Percentiles rank a stretch among this genome's conserved stretches.
These are phyloP conservation scores for Draba incana DNA, from an alignment of 345 rosid genomes.

Conservation along the genomic window DNA sequence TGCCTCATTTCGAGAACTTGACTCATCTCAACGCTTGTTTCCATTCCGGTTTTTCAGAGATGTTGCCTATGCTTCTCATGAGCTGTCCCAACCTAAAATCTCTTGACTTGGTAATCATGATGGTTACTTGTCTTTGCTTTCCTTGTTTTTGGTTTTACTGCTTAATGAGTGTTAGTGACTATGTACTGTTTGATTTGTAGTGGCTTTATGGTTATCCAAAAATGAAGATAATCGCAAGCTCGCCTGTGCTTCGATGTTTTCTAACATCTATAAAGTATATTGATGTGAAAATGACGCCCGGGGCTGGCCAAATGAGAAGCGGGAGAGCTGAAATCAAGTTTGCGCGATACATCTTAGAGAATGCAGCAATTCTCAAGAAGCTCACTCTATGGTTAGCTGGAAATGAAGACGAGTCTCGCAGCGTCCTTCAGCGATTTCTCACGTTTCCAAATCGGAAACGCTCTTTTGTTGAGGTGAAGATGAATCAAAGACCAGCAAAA, in stretches of 20 bases:
- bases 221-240: not conserved
- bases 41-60: not conserved
- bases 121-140: not conserved
- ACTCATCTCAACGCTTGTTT: constrained; percentile 4
- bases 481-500: not conserved
- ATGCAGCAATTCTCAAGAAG: constrained; percentile 10
- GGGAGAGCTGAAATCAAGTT: constrained; percentile 1
- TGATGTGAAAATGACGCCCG: not conserved
- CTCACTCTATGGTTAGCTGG: constrained; percentile 9
- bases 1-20: constrained; percentile 12
- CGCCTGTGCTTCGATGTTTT: not conserved
- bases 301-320: not conserved
- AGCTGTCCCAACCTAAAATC: constrained; percentile 1
- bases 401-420: not conserved
- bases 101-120: constrained; percentile 11
- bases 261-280: not conserved
- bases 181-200: not conserved
- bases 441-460: not conserved
- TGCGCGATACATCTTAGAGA: not conserved
- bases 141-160: not conserved
- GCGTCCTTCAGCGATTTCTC: not conserved
- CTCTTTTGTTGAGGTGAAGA: constrained; percentile 13
- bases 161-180: not conserved
- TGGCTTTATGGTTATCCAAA: constrained; percentile 1
- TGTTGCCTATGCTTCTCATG: constrained; percentile 18